These are phyloP conservation scores for Penicillium griseofulvum DNA, from an alignment of 2,329 filamentous ascomycete species.

Conservation along the genomic window DNA sequence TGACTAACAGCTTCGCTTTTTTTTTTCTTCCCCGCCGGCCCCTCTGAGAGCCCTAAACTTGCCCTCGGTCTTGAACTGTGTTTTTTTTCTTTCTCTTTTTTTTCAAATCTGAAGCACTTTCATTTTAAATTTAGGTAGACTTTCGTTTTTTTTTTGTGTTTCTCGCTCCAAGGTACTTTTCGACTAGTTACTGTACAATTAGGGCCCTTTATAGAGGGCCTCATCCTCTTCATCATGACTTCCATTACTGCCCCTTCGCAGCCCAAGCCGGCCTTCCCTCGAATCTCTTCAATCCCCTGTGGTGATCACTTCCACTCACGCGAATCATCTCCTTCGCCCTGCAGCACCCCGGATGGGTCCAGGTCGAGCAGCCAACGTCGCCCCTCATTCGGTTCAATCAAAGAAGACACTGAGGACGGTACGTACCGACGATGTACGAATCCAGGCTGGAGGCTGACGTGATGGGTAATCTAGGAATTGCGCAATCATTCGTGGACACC, in stretches of 20 bases:
- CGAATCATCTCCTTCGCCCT: conserved; percentile 34
- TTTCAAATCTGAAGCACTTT: conserved; percentile 32
- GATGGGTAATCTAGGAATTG: conserved; percentile 33
- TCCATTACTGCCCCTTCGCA: conserved; percentile 24
- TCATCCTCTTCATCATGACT: conserved; percentile 29
- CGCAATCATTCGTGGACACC: conserved; percentile 46
- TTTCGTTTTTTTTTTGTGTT: conserved; percentile 15
- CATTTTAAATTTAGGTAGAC: conserved; percentile 13
- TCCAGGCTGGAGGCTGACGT: conserved; percentile 6
- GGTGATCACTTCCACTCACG: conserved; percentile 29
- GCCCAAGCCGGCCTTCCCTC: conserved; percentile 26
- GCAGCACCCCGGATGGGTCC: conserved; percentile 37
- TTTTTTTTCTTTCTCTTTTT: conserved; percentile 14
- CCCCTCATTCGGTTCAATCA: conserved; percentile 45
- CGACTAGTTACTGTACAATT: conserved; percentile 10
- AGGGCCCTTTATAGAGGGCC: conserved; percentile 28
- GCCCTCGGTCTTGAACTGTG: conserved; percentile 12
- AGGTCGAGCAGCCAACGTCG: conserved; percentile 41
- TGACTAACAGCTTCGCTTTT: conserved; percentile 38
- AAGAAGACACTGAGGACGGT: conserved; percentile 43
- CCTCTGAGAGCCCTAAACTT: conserved; percentile 21
- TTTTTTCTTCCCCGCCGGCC: conserved; percentile 21
- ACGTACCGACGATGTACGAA: conserved; percentile 18
- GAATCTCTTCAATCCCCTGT: conserved; percentile 20
- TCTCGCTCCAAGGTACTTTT: conserved; percentile 8